Conservation (phyloP, 441 rosid genomes). For the Arabidopsis lyrata region DNA sequence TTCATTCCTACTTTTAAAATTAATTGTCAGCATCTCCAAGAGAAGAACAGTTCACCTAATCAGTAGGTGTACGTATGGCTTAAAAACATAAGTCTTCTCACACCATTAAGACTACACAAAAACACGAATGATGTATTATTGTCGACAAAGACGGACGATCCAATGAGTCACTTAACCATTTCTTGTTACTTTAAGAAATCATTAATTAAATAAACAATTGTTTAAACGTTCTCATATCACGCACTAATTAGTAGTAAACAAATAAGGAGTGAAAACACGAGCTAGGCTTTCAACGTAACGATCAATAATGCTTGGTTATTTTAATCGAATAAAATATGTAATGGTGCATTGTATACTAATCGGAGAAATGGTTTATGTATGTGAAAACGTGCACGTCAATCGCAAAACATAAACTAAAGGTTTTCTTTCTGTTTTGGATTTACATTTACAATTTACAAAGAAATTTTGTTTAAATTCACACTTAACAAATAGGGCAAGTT, state of each 20-base stretch:
- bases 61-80: conserved; percentile 2
- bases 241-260: background rate
- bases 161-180: conserved; percentile 12
- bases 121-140: background rate
- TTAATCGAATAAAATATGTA: background rate
- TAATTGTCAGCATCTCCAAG: conserved; percentile 25
- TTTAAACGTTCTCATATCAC: background rate
- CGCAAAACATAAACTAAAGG: background rate
- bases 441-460: background rate
- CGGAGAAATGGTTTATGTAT: too few species aligned
- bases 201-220: background rate
- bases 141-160: conserved; percentile 1
- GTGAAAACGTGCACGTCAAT: background rate
- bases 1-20: background rate
- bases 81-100: conserved; percentile 4
- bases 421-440: background rate
- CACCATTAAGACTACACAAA: background rate
- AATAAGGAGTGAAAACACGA: background rate
- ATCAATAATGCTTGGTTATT: background rate
- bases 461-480: background rate
- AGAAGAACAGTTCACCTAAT: conserved; percentile 8
- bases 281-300: background rate
- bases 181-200: background rate
- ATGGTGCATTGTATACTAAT: background rate
- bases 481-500: background rate